Evolutionary conservation across 441 rosid species (phyloP), one percentile per base, ranked within the genome.

Genomic region (Breynia disticha): DNA sequence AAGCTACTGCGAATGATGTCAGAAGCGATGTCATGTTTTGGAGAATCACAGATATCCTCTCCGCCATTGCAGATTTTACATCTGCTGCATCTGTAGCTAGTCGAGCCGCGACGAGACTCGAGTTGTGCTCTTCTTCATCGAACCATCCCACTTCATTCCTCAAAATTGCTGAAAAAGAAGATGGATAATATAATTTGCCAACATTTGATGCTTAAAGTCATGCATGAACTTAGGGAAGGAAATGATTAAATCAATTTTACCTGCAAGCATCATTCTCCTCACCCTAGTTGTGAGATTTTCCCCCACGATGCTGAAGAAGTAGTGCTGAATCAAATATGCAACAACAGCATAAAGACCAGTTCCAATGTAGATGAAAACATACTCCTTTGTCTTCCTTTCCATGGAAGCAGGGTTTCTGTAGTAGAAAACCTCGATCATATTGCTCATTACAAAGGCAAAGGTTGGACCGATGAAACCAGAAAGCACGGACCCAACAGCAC

Each of bases 101-200:
- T 41, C 86, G 70, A 38, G 98, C 97, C 15, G 95, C 88, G 50
- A 93, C 65, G 0, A 93, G 76, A 77, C 97, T 86, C 13, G 98
- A 91, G 76, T 93, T 93, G 68, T 93, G 95, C 70, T 88, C 98
- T 68, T 93, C 98, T 54, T 93, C 97, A 35, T 93, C 98, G 24
- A 78, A 93, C 98, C 98, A 93, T 71, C 98, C 98, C 8, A 93
- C 97, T 72, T 93, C 98, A 49, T 93, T 93, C 83, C 95, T 82
- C 73, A 93, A 59, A 54, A 93, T 93, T 46, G 95, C 97, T 91
- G 68, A 63, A 59, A 52, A 39, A 46, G 16, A 1, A 4, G 20
- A 45, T 3, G 9, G 2, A 9, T 13, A 39, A 39, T 39, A 39
- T 39, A 9, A 39, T 39, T 2, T 24, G 7, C 32, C 32, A 24